These are phyloP conservation scores for Tephrocybe sp. DNA, from an alignment of 768 basidiomycete genomes.

Conservation along the genomic window DNA sequence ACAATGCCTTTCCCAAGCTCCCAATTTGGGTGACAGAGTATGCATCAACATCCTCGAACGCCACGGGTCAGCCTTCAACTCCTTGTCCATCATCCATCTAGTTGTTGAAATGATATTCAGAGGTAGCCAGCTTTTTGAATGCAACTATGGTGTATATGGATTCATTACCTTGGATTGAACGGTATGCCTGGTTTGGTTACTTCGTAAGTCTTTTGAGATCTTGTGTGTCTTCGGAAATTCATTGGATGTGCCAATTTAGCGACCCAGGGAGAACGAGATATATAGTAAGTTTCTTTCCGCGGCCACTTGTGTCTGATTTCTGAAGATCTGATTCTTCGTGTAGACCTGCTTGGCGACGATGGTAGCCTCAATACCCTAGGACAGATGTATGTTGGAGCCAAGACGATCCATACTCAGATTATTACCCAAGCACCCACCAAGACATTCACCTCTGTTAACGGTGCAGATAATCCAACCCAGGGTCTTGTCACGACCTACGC, in stretches of 20 bases:
- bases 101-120: conserved; percentile 19
- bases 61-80: conserved; percentile 27
- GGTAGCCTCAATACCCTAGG: conserved; percentile 45
- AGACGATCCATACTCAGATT: conserved; percentile 39
- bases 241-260: conserved; percentile 24
- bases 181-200: conserved; percentile 65
- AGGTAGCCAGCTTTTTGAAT: conserved; percentile 55
- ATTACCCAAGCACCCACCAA: conserved; percentile 25
- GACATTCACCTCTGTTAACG: conserved; percentile 31
- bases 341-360: conserved; percentile 43
- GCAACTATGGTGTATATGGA: conserved; percentile 56
- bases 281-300: conserved; percentile 35
- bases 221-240: background rate
- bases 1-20: conserved; percentile 43
- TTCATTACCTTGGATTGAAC: conserved; percentile 52
- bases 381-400: conserved; percentile 44
- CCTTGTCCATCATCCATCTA: background rate
- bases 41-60: conserved; percentile 50
- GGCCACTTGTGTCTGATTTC: background rate
- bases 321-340: conserved; percentile 4
- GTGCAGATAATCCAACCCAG: conserved; percentile 35
- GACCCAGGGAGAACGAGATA: conserved; percentile 35
- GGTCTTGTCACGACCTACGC: conserved; percentile 35
- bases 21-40: conserved; percentile 68
- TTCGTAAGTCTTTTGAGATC: conserved; percentile 30